phyloP scores from a whole-genome alignment of 139 green algal genomes.

The Trebouxia sp. region DNA sequence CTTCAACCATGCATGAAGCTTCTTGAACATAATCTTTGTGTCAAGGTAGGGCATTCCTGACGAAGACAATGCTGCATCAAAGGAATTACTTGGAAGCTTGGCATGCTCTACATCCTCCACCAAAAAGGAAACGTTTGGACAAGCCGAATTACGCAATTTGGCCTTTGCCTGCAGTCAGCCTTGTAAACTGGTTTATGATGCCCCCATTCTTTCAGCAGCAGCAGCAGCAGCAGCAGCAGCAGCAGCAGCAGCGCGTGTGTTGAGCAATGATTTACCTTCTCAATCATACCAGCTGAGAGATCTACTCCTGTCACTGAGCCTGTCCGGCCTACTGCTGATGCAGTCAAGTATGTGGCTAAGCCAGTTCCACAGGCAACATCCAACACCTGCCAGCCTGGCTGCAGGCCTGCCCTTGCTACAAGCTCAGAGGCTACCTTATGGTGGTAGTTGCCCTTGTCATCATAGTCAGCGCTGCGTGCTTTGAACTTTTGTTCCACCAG shows the following conservation, averaged over 20 bases:
- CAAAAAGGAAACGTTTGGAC: neutral
- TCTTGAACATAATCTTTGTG: neutral
- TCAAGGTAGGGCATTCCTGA: neutral
- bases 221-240: neutral
- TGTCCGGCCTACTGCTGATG: neutral
- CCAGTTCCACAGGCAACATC: constrained; percentile 1
- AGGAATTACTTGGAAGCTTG: neutral
- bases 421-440: neutral
- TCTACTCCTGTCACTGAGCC: neutral
- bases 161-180: neutral
- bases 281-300: neutral
- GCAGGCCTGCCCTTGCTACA: neutral
- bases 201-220: neutral
- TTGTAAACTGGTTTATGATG: neutral
- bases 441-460: neutral
- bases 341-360: neutral
- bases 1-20: neutral
- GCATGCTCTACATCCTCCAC: neutral
- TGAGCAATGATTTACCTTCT: neutral
- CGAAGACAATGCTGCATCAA: neutral
- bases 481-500: constrained; percentile 1
- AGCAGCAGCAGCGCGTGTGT: neutral
- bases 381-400: neutral
- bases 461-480: neutral
- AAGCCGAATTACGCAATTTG: neutral